Conservation (phyloP, 768 basidiomycete species). For the Russula vinacea region DNA sequence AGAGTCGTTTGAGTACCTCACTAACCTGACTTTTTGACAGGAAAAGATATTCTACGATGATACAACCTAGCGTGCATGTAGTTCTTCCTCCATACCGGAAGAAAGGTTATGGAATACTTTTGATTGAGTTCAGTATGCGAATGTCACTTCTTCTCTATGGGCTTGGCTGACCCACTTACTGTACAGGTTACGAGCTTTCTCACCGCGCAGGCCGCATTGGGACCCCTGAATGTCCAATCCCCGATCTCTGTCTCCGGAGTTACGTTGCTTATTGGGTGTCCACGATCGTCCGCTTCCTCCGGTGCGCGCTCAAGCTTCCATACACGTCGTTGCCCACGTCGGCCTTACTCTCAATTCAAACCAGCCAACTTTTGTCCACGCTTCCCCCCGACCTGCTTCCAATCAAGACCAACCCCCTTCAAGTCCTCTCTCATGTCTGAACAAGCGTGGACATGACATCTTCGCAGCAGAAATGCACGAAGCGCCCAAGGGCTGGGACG, state of each 20-base stretch:
- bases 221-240: constrained; percentile 92
- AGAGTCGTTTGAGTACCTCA: not conserved
- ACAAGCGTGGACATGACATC: constrained; percentile 7
- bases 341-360: constrained; percentile 3
- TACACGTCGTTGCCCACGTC: constrained; percentile 1
- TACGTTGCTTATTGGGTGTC: constrained; percentile 89
- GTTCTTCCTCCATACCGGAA: constrained; percentile 91
- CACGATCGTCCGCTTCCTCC: constrained; percentile 78
- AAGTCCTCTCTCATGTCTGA: constrained; percentile 29
- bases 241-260: constrained; percentile 85
- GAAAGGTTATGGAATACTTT: constrained; percentile 86
- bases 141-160: not conserved
- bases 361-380: constrained; percentile 56
- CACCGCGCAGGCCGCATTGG: constrained; percentile 74
- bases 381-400: constrained; percentile 53
- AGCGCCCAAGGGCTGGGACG: constrained; percentile 63
- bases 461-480: constrained; percentile 22
- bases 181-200: constrained; percentile 87
- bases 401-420: constrained; percentile 45
- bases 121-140: constrained; percentile 94
- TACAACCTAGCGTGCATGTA: constrained; percentile 98
- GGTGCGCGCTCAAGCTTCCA: constrained; percentile 42
- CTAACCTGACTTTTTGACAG: constrained; percentile 38
- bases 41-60: constrained; percentile 96
- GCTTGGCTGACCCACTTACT: not conserved